phyloP scores from a whole-genome alignment of 257 asterid genomes.

The Asclepias syriaca region DNA sequence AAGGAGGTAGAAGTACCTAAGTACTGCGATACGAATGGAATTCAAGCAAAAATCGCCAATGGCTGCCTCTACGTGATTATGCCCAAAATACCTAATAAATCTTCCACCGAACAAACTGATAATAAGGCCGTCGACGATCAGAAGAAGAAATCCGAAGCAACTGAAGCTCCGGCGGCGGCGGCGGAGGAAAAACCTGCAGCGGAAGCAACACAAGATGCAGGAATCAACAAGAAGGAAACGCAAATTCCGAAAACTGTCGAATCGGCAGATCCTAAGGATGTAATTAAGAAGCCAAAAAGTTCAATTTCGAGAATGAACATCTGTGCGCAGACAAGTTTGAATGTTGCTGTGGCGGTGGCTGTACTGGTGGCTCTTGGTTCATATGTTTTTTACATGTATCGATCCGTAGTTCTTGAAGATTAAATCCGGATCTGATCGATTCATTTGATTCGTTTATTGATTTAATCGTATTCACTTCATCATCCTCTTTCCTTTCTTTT shows the following conservation, averaged over 20 bases:
- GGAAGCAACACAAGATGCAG: neutral
- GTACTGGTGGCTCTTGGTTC: conserved; percentile 6
- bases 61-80: neutral
- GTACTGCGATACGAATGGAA: neutral
- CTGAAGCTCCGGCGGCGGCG: neutral
- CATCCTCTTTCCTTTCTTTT: neutral
- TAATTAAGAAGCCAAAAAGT: neutral
- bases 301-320: neutral
- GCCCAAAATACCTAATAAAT: neutral
- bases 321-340: neutral
- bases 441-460: neutral
- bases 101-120: neutral
- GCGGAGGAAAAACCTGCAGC: neutral
- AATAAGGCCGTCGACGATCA: neutral
- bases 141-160: neutral
- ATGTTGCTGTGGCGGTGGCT: neutral
- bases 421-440: neutral
- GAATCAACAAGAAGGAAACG: neutral
- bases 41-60: conserved; percentile 8
- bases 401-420: neutral
- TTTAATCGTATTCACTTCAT: neutral
- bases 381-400: neutral
- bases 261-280: neutral
- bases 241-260: neutral
- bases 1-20: conserved; percentile 7